These are phyloP conservation scores for Gentiana macrophylla DNA, from an alignment of 257 asterid species.

Conservation along the genomic window DNA sequence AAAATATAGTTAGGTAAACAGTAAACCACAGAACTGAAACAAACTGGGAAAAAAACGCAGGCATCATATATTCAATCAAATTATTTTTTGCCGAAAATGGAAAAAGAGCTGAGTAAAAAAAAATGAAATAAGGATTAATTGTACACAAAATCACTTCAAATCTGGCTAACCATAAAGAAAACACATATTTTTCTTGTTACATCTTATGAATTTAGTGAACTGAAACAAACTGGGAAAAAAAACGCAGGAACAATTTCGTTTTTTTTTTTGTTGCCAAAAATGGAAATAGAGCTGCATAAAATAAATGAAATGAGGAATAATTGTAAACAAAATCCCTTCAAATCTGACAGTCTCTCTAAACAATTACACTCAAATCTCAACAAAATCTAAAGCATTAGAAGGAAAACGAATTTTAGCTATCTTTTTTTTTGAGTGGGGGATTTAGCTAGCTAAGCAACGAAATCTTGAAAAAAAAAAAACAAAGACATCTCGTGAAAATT, in stretches of 20 bases:
- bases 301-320: background rate
- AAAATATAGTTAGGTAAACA: background rate
- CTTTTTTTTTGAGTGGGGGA: background rate
- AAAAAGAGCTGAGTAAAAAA: background rate
- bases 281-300: background rate
- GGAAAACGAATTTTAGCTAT: conserved; percentile 1
- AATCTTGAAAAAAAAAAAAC: background rate
- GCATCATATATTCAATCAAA: background rate
- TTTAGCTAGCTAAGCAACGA: conserved; percentile 10
- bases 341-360: too few species aligned
- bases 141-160: background rate
- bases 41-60: background rate
- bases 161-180: conserved; percentile 1
- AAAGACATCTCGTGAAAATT: background rate
- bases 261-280: background rate
- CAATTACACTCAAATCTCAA: too few species aligned
- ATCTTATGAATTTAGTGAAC: too few species aligned
- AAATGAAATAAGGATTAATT: background rate
- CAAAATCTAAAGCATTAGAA: conserved; percentile 5
- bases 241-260: too few species aligned
- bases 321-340: background rate
- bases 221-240: too few species aligned
- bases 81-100: background rate
- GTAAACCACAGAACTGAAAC: background rate
- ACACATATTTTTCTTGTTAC: too few species aligned